phyloP scores from a whole-genome alignment of 2,329 filamentous ascomycete species.

The Pezicula carpinea region DNA sequence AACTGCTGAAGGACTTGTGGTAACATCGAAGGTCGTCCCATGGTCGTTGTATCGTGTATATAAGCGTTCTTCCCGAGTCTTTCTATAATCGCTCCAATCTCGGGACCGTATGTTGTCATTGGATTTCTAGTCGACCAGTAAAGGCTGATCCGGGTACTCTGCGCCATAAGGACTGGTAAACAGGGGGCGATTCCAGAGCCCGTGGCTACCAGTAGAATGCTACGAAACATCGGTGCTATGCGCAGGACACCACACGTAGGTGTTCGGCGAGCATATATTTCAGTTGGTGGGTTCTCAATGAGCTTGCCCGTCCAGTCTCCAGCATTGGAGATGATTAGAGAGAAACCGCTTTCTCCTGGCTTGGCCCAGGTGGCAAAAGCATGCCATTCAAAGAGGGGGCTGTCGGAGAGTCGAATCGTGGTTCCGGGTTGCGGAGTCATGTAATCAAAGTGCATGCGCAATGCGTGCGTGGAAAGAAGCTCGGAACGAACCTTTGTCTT shows the following conservation, averaged over 20 bases:
- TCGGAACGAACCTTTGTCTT: conserved; percentile 62
- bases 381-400: conserved; percentile 65
- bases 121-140: conserved; percentile 32
- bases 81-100: conserved; percentile 23
- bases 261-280: conserved; percentile 62
- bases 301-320: conserved; percentile 66
- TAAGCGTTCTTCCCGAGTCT: conserved; percentile 28
- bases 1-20: conserved; percentile 21
- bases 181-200: conserved; percentile 68
- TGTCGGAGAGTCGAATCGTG: conserved; percentile 53
- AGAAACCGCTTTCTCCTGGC: conserved; percentile 52
- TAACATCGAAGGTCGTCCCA: conserved; percentile 29
- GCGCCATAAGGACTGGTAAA: conserved; percentile 53
- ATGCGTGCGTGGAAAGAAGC: conserved; percentile 64
- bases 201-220: conserved; percentile 61
- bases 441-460: conserved; percentile 65
- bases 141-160: conserved; percentile 44
- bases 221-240: conserved; percentile 59
- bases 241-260: conserved; percentile 63
- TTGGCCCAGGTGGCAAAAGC: conserved; percentile 69
- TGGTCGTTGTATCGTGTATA: conserved; percentile 28
- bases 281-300: conserved; percentile 55
- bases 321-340: conserved; percentile 63
- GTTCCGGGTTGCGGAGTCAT: conserved; percentile 52
- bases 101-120: conserved; percentile 29